Conservation (phyloP, 2,329 filamentous ascomycete species). For the Metarhizium brunneum region DNA sequence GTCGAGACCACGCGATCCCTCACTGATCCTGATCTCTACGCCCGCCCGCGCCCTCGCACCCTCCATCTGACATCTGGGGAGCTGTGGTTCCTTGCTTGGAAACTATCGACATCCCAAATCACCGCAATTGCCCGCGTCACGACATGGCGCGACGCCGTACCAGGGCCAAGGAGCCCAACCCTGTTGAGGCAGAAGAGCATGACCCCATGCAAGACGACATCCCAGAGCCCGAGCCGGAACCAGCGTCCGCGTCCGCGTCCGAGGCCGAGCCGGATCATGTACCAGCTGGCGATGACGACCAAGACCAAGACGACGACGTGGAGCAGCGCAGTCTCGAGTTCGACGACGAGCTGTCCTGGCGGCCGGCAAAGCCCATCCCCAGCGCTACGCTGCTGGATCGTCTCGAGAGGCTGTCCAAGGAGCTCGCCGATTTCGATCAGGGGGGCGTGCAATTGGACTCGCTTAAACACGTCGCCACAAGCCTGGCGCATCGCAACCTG, state of each 20-base stretch:
- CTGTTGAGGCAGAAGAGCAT: conserved; percentile 18
- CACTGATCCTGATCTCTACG: neutral
- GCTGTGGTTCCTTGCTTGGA: conserved; percentile 1
- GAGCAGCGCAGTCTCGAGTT: conserved; percentile 52
- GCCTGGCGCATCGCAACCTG: conserved; percentile 73
- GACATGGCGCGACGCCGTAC: conserved; percentile 28
- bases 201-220: conserved; percentile 9
- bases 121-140: conserved; percentile 8
- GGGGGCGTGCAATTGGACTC: conserved; percentile 77
- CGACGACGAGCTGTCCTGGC: conserved; percentile 81
- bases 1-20: conserved; percentile 9
- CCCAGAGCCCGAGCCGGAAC: conserved; percentile 10
- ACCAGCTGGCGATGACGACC: neutral
- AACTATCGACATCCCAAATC: conserved; percentile 3
- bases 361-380: conserved; percentile 79
- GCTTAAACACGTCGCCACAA: conserved; percentile 73
- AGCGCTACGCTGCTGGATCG: conserved; percentile 74
- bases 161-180: conserved; percentile 21
- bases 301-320: conserved; percentile 4
- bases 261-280: conserved; percentile 1
- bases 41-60: neutral
- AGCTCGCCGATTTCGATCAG: conserved; percentile 80
- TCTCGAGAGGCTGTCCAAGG: conserved; percentile 69
- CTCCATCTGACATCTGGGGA: conserved; percentile 1
- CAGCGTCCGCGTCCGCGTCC: conserved; percentile 2